Evolutionary conservation across 768 basidiomycete genomes (phyloP).

Genomic region (Tulasnella sp.): DNA sequence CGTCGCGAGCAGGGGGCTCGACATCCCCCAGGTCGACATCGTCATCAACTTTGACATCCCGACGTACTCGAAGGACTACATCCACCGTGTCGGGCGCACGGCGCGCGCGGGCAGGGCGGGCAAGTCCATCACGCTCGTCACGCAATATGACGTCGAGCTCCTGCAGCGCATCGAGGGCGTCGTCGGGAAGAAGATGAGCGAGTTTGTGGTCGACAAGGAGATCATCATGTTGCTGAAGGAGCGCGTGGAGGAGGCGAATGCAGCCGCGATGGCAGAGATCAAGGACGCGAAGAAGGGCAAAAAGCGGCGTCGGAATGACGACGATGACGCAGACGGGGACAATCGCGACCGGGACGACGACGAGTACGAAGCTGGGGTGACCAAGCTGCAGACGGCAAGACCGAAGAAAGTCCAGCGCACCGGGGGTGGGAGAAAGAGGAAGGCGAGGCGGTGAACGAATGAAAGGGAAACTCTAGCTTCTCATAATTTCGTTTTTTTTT

Average conservation of each 20-base stretch:
- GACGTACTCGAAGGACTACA: slow-evolving; percentile 97
- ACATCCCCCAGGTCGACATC: slow-evolving; percentile 90
- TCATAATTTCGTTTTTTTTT: too few species aligned
- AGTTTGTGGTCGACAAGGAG: slow-evolving; percentile 77
- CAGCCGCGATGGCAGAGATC: slow-evolving; percentile 61
- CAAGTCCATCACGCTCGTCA: slow-evolving; percentile 93
- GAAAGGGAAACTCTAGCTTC: too few species aligned
- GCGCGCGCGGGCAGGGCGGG: slow-evolving; percentile 96
- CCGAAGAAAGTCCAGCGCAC: not conserved
- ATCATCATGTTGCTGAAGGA: slow-evolving; percentile 80
- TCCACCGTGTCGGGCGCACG: slow-evolving; percentile 94
- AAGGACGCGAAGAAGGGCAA: slow-evolving; percentile 52
- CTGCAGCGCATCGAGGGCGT: slow-evolving; percentile 90
- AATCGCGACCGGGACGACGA: slow-evolving; percentile 89
- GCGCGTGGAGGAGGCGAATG: slow-evolving; percentile 73
- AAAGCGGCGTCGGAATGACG: slow-evolving; percentile 38
- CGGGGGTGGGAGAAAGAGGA: not conserved
- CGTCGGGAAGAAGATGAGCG: slow-evolving; percentile 81
- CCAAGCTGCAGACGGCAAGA: slow-evolving; percentile 39
- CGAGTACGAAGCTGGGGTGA: slow-evolving; percentile 81
- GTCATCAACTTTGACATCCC: slow-evolving; percentile 98
- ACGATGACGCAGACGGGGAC: slow-evolving; percentile 34
- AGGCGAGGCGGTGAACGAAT: too few species aligned
- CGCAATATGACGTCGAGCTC: slow-evolving; percentile 96
- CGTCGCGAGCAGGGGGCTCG: slow-evolving; percentile 87